Conservation (phyloP, 2,329 filamentous ascomycete species). For the Nigrospora oryzae region DNA sequence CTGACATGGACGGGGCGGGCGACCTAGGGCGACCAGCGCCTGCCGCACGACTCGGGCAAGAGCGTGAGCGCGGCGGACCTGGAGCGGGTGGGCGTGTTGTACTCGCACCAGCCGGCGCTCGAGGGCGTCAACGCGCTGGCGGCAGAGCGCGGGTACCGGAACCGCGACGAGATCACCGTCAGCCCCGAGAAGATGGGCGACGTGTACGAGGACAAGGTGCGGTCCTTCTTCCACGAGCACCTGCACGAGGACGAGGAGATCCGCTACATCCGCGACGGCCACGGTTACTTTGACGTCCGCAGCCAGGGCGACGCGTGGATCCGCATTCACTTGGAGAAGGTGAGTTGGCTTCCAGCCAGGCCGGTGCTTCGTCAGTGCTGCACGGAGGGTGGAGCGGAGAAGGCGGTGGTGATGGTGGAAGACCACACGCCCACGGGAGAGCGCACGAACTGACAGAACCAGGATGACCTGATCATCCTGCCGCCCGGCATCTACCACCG, state of each 20-base stretch:
- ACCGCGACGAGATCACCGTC: slow-evolving; percentile 87
- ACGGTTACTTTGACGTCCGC: slow-evolving; percentile 89
- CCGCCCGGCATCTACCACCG: slow-evolving; percentile 95
- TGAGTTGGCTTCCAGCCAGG: slow-evolving; percentile 15
- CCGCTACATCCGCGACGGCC: slow-evolving; percentile 80
- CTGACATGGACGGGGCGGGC: too few relatives aligned
- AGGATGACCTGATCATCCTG: slow-evolving; percentile 81
- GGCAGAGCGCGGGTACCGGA: slow-evolving; percentile 72
- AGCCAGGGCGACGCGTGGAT: slow-evolving; percentile 82
- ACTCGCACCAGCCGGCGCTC: slow-evolving; percentile 59
- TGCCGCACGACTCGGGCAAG: slow-evolving; percentile 78
- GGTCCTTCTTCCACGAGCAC: slow-evolving; percentile 90
- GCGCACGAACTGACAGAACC: not conserved
- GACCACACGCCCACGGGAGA: too few relatives aligned
- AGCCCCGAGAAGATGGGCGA: slow-evolving; percentile 80
- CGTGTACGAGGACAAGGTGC: slow-evolving; percentile 87
- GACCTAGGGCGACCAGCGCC: slow-evolving; percentile 80
- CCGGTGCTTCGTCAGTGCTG: not conserved
- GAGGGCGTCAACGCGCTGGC: slow-evolving; percentile 68
- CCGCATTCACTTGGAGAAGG: slow-evolving; percentile 73
- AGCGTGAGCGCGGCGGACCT: slow-evolving; percentile 59
- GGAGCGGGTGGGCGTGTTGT: slow-evolving; percentile 68
- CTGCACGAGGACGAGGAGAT: slow-evolving; percentile 99
- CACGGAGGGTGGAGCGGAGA: not conserved
- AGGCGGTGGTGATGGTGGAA: not conserved